Conservation (phyloP, 352 stramenopile species). For the Pythium dissotocum region DNA sequence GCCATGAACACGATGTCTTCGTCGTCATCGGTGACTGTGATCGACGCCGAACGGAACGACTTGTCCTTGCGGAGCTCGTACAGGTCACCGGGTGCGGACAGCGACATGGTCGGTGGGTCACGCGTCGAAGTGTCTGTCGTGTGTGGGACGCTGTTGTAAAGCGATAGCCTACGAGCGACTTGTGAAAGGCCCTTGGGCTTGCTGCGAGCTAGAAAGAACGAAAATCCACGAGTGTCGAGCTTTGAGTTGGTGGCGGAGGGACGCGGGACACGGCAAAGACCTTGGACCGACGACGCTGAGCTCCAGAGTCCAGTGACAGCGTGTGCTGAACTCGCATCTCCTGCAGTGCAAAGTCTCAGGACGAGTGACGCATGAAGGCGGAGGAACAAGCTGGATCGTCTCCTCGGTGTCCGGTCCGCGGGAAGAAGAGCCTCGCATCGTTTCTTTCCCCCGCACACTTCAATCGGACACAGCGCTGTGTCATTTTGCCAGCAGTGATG, state of each 20-base stretch:
- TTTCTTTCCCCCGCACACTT: background rate
- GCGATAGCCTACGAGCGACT: no score
- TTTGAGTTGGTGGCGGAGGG: no score
- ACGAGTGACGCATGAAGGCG: background rate
- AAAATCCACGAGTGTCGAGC: background rate
- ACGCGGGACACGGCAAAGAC: background rate
- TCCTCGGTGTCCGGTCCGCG: background rate
- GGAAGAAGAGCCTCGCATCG: background rate
- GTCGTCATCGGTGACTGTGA: constrained; percentile 20
- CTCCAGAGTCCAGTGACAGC: background rate
- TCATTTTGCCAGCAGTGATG: background rate
- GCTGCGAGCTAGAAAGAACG: background rate
- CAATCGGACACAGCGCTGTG: background rate
- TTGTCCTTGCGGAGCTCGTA: constrained; percentile 15
- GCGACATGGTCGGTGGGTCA: background rate
- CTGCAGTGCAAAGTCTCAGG: background rate
- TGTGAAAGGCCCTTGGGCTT: background rate
- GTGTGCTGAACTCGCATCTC: background rate
- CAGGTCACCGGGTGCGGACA: background rate
- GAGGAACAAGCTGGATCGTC: background rate
- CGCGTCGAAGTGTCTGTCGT: no score
- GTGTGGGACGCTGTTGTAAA: no score
- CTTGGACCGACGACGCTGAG: background rate
- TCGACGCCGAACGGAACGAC: constrained; percentile 10
- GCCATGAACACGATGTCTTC: constrained; percentile 24